Evolutionary conservation across 495 filamentous ascomycete genomes (phyloP).

Genomic region (Penicilliopsis zonata): DNA sequence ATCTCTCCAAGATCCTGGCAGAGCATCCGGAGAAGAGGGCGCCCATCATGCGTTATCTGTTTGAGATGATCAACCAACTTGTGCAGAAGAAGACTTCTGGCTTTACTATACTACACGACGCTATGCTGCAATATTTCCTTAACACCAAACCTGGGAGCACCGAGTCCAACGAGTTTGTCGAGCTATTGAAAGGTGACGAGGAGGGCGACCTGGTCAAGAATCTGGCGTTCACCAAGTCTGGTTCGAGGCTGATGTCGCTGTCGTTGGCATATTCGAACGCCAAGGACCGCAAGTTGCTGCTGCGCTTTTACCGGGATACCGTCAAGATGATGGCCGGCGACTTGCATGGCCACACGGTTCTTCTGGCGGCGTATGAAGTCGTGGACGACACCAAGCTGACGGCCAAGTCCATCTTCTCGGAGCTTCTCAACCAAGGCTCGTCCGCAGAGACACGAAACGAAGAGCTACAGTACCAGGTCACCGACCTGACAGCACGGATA

Average conservation of each 20-base stretch:
- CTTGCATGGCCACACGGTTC: conserved; percentile 61
- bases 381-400: conserved; percentile 87
- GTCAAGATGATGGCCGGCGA: conserved; percentile 74
- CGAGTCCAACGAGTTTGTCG: conserved; percentile 77
- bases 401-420: conserved; percentile 73
- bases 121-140: conserved; percentile 92
- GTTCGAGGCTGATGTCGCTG: conserved; percentile 68
- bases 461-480: conserved; percentile 51
- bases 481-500: conserved; percentile 60
- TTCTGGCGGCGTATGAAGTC: conserved; percentile 76
- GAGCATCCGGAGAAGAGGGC: conserved; percentile 71
- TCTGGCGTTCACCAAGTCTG: conserved; percentile 86
- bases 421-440: conserved; percentile 60
- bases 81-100: conserved; percentile 91
- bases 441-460: conserved; percentile 41
- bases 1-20: conserved; percentile 61
- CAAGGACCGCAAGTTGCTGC: conserved; percentile 84
- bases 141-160: conserved; percentile 61
- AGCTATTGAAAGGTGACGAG: conserved; percentile 82
- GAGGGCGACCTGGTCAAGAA: conserved; percentile 83
- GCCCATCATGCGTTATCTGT: conserved; percentile 72
- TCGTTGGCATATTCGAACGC: conserved; percentile 72
- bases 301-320: conserved; percentile 77
- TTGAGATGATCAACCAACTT: conserved; percentile 75
- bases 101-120: conserved; percentile 94